phyloP scores from a whole-genome alignment of 805 yeast species.

The Saccharomyces paradoxus region DNA sequence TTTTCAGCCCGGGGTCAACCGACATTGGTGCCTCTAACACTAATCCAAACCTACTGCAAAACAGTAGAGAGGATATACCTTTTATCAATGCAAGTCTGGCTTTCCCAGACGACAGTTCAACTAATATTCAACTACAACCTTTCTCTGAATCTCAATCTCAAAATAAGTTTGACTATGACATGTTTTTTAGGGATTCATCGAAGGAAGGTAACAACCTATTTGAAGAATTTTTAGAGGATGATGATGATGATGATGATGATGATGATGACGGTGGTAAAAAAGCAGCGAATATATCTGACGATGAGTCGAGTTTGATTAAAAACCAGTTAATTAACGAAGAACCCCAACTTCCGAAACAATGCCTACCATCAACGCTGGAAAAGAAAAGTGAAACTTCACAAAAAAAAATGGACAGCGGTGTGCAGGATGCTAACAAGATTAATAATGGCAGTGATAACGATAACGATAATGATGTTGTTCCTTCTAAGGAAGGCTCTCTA shows the following conservation, averaged over 20 bases:
- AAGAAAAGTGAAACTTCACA: constrained; percentile 1
- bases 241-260: constrained; percentile 9
- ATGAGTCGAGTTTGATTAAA: background rate
- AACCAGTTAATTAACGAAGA: constrained; percentile 12
- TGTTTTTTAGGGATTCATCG: constrained; percentile 12
- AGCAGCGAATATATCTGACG: background rate
- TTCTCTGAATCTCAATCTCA: background rate
- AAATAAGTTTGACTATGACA: constrained; percentile 4
- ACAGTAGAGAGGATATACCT: constrained; percentile 8
- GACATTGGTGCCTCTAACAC: background rate
- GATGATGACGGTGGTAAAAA: constrained; percentile 6
- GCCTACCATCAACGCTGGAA: background rate
- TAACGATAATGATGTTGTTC: constrained; percentile 44
- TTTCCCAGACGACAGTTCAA: constrained; percentile 21
- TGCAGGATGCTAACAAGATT: background rate
- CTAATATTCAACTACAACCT: constrained; percentile 1
- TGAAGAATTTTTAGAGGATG: constrained; percentile 3
- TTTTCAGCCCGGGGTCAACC: background rate
- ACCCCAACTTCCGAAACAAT: constrained; percentile 1
- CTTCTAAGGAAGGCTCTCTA: constrained; percentile 52
- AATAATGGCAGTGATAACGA: constrained; percentile 19
- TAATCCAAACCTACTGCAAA: background rate
- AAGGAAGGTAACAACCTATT: constrained; percentile 2
- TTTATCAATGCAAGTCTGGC: constrained; percentile 26
- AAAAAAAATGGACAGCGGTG: background rate